A percentile compares a stretch with the other conserved stretches of the same genome.
These are phyloP conservation scores for Atalantia buxifolia DNA, from an alignment of 345 rosid species.

Conservation along the genomic window DNA sequence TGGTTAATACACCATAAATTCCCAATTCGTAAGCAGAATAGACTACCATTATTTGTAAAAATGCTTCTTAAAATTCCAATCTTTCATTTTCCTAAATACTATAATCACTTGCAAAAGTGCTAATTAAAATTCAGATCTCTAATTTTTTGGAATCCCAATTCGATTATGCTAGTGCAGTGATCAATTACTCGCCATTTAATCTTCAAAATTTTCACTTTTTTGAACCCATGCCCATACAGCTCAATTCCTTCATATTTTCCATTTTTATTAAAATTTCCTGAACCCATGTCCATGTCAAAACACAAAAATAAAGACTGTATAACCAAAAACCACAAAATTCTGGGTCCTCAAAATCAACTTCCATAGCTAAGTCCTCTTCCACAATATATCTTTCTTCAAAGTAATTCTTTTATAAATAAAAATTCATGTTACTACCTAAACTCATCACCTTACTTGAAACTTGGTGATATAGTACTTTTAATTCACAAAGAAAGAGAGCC, in stretches of 20 bases:
- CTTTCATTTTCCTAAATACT: too few species aligned
- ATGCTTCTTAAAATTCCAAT: background rate
- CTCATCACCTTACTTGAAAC: background rate
- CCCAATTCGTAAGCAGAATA: background rate
- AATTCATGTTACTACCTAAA: background rate
- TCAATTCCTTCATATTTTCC: too few species aligned
- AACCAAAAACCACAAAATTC: background rate
- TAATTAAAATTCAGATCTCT: background rate
- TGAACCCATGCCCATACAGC: background rate
- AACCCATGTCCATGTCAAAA: background rate
- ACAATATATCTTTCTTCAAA: background rate
- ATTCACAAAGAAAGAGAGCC: background rate
- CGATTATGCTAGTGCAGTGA: background rate
- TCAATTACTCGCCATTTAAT: background rate
- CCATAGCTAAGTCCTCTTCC: background rate
- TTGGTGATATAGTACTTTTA: background rate
- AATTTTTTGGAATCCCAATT: background rate
- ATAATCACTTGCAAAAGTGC: background rate
- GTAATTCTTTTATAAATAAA: background rate
- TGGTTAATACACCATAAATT: background rate
- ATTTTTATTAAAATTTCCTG: too few species aligned
- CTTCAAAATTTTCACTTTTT: background rate
- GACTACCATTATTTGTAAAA: background rate
- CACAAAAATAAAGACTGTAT: background rate
- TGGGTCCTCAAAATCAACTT: background rate